Evolutionary conservation across 192 early-diverging fungal genomes (phyloP), one percentile per base, ranked within the genome.

Genomic region (Backusella parvicylindrica): DNA sequence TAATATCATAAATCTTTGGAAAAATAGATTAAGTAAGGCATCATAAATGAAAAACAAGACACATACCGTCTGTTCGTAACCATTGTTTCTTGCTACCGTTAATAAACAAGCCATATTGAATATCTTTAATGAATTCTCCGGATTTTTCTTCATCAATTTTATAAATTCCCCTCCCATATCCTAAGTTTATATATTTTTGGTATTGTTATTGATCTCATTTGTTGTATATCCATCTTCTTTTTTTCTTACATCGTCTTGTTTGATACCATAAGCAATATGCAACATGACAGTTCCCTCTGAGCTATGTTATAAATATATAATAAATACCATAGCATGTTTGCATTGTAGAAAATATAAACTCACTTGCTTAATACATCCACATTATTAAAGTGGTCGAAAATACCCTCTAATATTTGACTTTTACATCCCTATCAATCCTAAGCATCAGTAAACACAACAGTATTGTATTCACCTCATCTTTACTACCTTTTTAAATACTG

Each of bases 251-350:
- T 91, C 88, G 79, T 94, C 91, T 78, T 94, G 92, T 64, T 89
- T 90, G 31, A 92, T 86, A 28, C 86, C 89, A 70, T 90, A 92
- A 74, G 84, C 86, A 38, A 94, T 84, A 70, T 94, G 91, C 63
- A 92, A 84, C 77, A 94, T 86, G 9, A 91, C 89, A 0, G 88
- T 90, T 28, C 90, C 91, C 70, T 92, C 89, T 36, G 89, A 87
- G 5, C 84, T 86, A 47, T 89, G 74, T 76, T 85, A 73, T 60
- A 73, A 49, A 31, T 77, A 84, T n/a, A n/a, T n/a, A n/a, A n/a
- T 18, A 56, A 41, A 68, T 30, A 60, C 35, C 13, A 84, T 11
- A 79, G 70, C 7, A 75, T 70, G 7, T 47, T 47, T n/a, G n/a
- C n/a, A n/a, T n/a, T n/a, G n/a, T n/a, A n/a, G n/a, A n/a, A n/a